Evolutionary conservation across 2,329 filamentous ascomycete species (phyloP).

Genomic region (Dactylellina cionopaga): DNA sequence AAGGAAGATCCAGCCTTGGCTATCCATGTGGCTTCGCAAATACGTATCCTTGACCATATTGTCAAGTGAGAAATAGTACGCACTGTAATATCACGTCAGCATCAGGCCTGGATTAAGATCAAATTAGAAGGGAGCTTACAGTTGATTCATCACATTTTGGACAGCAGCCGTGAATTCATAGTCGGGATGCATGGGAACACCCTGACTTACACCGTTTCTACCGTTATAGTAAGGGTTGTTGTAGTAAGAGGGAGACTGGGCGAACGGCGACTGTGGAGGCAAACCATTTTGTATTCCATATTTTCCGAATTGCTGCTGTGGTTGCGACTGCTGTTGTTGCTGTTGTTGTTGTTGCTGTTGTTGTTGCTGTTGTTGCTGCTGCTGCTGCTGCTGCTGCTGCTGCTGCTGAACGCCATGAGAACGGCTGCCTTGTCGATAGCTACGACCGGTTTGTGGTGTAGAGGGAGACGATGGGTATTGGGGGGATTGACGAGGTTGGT

Average conservation of each 20-base stretch:
- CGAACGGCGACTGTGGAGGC: constrained; percentile 45
- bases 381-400: too few relatives aligned
- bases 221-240: constrained; percentile 40
- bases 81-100: constrained; percentile 55
- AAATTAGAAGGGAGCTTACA: constrained; percentile 50
- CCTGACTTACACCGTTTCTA: constrained; percentile 34
- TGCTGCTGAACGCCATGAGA: constrained; percentile 36
- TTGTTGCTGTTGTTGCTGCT: too few relatives aligned
- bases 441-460: constrained; percentile 44
- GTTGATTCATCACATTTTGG: constrained; percentile 54
- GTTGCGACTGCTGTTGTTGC: too few relatives aligned
- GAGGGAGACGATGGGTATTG: constrained; percentile 50
- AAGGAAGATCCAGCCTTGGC: constrained; percentile 87
- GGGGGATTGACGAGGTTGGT: constrained; percentile 40
- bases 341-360: too few relatives aligned
- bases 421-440: constrained; percentile 40
- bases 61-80: constrained; percentile 97
- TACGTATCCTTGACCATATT: constrained; percentile 94
- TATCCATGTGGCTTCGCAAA: constrained; percentile 90
- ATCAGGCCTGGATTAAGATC: not conserved
- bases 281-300: constrained; percentile 45
- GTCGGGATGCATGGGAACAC: constrained; percentile 53
- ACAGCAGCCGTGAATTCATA: constrained; percentile 53
- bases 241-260: constrained; percentile 45
- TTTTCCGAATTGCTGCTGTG: constrained; percentile 49